Percentiles rank a stretch among this genome's conserved stretches.
phyloP scores from a whole-genome alignment of 495 filamentous ascomycete species.

The Penicillium atrosanguineum region DNA sequence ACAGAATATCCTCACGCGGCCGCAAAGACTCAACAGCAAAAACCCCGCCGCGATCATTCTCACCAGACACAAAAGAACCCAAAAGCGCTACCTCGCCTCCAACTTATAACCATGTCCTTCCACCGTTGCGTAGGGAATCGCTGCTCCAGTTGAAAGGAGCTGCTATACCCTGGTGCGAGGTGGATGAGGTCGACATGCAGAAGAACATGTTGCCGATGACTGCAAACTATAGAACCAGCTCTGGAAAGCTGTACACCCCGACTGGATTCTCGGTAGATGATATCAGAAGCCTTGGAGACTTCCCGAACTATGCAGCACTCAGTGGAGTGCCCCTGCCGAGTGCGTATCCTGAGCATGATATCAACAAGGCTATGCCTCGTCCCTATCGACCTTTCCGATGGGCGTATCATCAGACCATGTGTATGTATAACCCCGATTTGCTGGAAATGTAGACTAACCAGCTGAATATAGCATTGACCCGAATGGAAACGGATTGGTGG shows the following conservation, averaged over 20 bases:
- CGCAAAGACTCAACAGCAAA: conserved; percentile 40
- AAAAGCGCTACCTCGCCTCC: conserved; percentile 23
- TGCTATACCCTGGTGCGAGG: conserved; percentile 21
- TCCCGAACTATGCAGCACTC: conserved; percentile 77
- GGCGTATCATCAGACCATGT: conserved; percentile 93
- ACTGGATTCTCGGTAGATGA: conserved; percentile 67
- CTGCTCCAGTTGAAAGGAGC: conserved; percentile 35
- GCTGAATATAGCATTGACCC: conserved; percentile 61
- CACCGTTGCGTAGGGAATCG: conserved; percentile 53
- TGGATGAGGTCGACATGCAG: conserved; percentile 32
- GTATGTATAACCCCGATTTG: conserved; percentile 48
- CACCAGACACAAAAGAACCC: conserved; percentile 45
- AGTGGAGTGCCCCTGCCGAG: conserved; percentile 75
- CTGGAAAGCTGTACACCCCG: conserved; percentile 47
- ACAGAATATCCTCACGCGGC: conserved; percentile 22
- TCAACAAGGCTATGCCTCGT: conserved; percentile 61
- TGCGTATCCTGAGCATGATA: conserved; percentile 63
- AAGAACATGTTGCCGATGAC: conserved; percentile 43
- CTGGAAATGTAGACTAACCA: conserved; percentile 8
- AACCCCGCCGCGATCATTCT: conserved; percentile 58
- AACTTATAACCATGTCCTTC: conserved; percentile 51
- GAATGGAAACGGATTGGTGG: conserved; percentile 87
- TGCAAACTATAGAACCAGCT: conserved; percentile 38
- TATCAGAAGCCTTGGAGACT: conserved; percentile 71
- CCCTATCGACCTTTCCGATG: conserved; percentile 82